Evolutionary conservation across 495 filamentous ascomycete genomes (phyloP).

Genomic region (Penicillium angulare): DNA sequence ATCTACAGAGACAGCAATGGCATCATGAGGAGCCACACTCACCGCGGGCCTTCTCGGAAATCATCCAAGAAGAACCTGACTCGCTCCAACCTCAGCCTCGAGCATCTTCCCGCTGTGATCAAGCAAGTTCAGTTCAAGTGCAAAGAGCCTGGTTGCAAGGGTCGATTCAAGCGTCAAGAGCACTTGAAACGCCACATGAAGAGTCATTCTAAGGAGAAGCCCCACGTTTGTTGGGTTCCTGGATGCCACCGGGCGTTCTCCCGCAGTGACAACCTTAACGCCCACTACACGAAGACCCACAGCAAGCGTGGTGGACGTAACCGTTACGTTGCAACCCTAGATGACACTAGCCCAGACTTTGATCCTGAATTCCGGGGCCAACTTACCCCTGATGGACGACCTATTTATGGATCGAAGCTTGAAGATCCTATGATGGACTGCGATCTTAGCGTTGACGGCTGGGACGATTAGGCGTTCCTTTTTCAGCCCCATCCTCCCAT

Average conservation of each 20-base stretch:
- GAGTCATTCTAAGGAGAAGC: constrained; percentile 57
- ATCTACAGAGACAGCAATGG: constrained; percentile 38
- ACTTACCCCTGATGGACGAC: constrained; percentile 42
- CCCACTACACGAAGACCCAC: constrained; percentile 50
- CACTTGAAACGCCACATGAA: constrained; percentile 64
- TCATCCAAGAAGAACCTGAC: constrained; percentile 37
- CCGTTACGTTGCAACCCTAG: constrained; percentile 47
- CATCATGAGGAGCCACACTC: constrained; percentile 28
- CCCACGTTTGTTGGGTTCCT: constrained; percentile 49
- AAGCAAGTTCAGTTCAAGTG: constrained; percentile 51
- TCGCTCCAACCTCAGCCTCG: constrained; percentile 39
- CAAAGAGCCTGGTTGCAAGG: constrained; percentile 47
- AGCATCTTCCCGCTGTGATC: constrained; percentile 40
- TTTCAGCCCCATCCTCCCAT: not conserved
- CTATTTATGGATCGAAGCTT: constrained; percentile 39
- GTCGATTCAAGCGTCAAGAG: constrained; percentile 58
- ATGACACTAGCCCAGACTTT: constrained; percentile 44
- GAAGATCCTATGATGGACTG: constrained; percentile 38
- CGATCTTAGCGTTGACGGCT: constrained; percentile 36
- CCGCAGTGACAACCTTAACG: constrained; percentile 49
- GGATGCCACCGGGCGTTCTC: constrained; percentile 46
- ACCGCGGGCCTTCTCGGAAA: constrained; percentile 37
- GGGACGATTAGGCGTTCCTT: constrained; percentile 27
- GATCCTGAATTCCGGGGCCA: constrained; percentile 48
- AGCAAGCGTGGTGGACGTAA: constrained; percentile 49